Evolutionary conservation across 2,329 filamentous ascomycete species (phyloP), one percentile per base, ranked within the genome.

Genomic region (Teratosphaeria viscida): DNA sequence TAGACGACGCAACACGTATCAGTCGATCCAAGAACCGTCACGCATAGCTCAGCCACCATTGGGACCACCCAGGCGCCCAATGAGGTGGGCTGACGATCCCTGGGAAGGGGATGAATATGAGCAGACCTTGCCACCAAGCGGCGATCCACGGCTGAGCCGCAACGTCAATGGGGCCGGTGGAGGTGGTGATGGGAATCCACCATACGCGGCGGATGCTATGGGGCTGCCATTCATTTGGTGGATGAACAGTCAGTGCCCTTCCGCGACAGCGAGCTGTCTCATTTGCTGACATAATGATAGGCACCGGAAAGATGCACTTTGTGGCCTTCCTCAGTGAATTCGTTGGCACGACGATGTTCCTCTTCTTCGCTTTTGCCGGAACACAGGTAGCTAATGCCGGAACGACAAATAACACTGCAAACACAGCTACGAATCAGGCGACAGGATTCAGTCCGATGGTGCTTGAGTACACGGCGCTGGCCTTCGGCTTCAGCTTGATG

Each of bases 291-390:
- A 19, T 29, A 32, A 5, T 5, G 14, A 16, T 32, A 32, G 27
- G 27, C 11, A 32, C 27, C 5, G 34, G 53, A 8, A 54, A 54
- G 6, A 10, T 58, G 68, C 66, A 68, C 52, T 63, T 68, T 57
- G 59, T 69, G 34, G 66, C 67, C 0, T 55, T 59, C 49, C 32
- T 68, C 8, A 67, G 67, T 29, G 71, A 73, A 56, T 73, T 72
- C 52, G 66, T 72, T 10, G 71, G 71, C 1, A 73, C 71, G 2
- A 71, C 68, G 32, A 66, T 71, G 64, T 73, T 72, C 63, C 66
- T 73, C 29, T 72, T 68, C 64, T 68, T 72, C 49, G 71, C 70
- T 16, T 71, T 72, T 57, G 63, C 70, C 2, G 64, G 67, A 11
- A 62, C 66, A 0, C 66, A 66, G 27, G 62, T 68, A 4, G 61